Evolutionary conservation across 2,329 filamentous ascomycete species (phyloP).

Genomic region (Stemphylium lycopersici): DNA sequence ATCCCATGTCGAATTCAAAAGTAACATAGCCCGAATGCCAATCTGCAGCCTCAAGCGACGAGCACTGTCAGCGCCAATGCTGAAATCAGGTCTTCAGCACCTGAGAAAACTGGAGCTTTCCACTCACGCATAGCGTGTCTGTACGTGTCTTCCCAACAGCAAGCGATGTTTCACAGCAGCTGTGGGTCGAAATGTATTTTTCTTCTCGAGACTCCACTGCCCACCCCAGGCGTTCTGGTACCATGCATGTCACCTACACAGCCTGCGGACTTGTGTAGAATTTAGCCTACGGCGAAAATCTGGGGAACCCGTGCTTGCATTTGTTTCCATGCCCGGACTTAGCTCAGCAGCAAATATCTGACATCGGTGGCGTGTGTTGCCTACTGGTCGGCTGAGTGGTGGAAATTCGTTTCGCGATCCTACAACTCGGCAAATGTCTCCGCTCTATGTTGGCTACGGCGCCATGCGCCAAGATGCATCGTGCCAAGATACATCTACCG

Average conservation of each 20-base stretch:
- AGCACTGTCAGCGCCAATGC: neutral
- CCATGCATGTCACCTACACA: neutral
- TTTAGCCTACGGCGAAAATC: slow-evolving; percentile 7
- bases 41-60: too few relatives aligned
- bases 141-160: neutral
- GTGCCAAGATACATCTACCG: slow-evolving; percentile 11
- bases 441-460: neutral
- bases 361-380: slow-evolving; percentile 12
- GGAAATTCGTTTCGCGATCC: slow-evolving; percentile 5
- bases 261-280: neutral
- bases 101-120: too few relatives aligned
- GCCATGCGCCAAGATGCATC: slow-evolving; percentile 3
- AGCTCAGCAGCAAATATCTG: neutral
- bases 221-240: neutral
- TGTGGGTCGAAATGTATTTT: neutral
- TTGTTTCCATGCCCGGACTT: neutral
- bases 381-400: slow-evolving; percentile 15
- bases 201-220: neutral
- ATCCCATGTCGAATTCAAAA: too few relatives aligned
- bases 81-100: neutral
- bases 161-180: neutral
- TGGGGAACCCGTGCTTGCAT: slow-evolving; percentile 7
- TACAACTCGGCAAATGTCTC: neutral
- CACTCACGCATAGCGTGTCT: neutral
- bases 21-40: too few relatives aligned